A percentile compares a stretch with the other conserved stretches of the same genome.
These are phyloP conservation scores for Kazachstania viticola DNA, from an alignment of 805 yeast genomes.

Conservation along the genomic window DNA sequence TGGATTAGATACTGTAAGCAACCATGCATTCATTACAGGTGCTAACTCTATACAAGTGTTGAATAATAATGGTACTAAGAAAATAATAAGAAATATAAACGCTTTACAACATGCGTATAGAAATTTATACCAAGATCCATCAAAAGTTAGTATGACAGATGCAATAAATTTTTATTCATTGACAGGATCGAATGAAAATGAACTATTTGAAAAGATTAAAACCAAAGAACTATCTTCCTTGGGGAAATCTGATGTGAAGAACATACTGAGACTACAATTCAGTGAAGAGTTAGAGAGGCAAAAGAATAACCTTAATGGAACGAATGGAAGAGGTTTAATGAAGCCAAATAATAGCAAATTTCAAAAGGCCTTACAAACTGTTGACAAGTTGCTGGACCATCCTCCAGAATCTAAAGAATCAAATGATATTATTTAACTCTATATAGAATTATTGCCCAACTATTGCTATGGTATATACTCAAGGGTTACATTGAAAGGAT, in stretches of 20 bases:
- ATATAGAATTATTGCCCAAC: too few relatives aligned
- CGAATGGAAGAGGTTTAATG: too few relatives aligned
- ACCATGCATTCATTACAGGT: constrained; percentile 16
- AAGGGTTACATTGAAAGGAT: too few relatives aligned
- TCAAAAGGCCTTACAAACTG: constrained; percentile 9
- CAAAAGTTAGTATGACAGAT: constrained; percentile 14
- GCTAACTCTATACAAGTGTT: constrained; percentile 16
- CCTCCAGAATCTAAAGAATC: constrained; percentile 19
- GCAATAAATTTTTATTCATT: constrained; percentile 15
- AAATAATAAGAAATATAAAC: constrained; percentile 21
- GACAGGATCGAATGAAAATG: constrained; percentile 15
- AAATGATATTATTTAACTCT: constrained; percentile 1
- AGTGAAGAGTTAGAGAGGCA: constrained; percentile 22
- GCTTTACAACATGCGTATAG: constrained; percentile 23
- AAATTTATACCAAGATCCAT: constrained; percentile 14
- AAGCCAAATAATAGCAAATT: constrained; percentile 3
- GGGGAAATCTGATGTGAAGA: constrained; percentile 15
- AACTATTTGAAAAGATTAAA: constrained; percentile 12
- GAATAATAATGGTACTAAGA: constrained; percentile 23
- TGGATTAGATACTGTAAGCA: constrained; percentile 18
- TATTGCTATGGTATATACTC: too few relatives aligned
- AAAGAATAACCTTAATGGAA: constrained; percentile 4
- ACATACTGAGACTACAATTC: constrained; percentile 20
- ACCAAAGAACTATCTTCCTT: constrained; percentile 10
- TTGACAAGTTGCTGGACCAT: constrained; percentile 19